These are phyloP conservation scores for Agarophyton chilense DNA, from an alignment of 23 red algal genomes.

Conservation along the genomic window DNA sequence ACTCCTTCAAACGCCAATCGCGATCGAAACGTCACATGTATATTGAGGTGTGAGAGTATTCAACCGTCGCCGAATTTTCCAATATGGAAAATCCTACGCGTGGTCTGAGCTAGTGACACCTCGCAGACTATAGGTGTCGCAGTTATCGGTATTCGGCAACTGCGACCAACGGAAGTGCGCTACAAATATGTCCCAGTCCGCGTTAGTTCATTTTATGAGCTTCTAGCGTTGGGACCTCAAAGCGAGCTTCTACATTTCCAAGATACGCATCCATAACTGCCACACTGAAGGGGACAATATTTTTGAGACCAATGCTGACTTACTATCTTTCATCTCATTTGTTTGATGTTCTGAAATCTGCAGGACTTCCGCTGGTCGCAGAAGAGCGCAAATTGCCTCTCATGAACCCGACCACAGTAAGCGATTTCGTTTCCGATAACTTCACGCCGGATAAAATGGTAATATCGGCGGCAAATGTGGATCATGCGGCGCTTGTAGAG, in stretches of 20 bases:
- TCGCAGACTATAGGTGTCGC: conserved; percentile 2
- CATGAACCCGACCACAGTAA: conserved; percentile 56
- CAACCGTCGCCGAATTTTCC: conserved; percentile 24
- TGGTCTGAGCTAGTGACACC: conserved; percentile 40
- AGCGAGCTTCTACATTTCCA: conserved; percentile 2
- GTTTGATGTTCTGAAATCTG: neutral
- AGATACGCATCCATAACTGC: neutral
- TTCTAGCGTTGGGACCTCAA: neutral
- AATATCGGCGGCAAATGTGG: conserved; percentile 77
- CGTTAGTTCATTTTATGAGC: neutral
- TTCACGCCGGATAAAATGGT: conserved; percentile 74
- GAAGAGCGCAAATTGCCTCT: conserved; percentile 60
- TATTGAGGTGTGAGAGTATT: conserved; percentile 47
- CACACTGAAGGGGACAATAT: neutral
- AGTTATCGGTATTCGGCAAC: conserved; percentile 7
- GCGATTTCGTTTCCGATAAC: conserved; percentile 55
- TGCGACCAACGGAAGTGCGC: neutral
- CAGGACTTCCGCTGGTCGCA: conserved; percentile 82
- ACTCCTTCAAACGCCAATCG: neutral
- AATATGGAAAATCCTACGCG: neutral
- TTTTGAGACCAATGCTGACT: conserved; percentile 6
- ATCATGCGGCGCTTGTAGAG: conserved; percentile 70
- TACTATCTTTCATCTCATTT: neutral
- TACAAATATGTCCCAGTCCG: neutral
- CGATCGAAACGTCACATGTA: neutral